Base-by-base conservation (phyloP, 495 filamentous ascomycete genomes). In the Letharia lupina region DNA sequence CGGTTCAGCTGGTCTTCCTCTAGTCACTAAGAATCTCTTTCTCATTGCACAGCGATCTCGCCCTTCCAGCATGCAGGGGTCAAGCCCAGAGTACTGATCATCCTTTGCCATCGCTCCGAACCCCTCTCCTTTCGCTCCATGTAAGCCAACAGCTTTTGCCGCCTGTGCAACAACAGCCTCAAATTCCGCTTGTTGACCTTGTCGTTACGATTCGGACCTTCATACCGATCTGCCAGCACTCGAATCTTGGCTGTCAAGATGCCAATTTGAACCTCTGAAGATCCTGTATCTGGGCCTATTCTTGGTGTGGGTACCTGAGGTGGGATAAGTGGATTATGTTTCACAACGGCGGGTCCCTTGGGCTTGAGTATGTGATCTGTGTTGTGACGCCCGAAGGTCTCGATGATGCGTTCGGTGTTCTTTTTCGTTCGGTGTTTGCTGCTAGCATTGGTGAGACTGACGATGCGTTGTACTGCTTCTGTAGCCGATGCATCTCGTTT, bases 181-280 rank as follows among this genome's bases (percentile, higher is more conserved):
- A 99, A 71, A 79, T 94, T 96, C 69, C 92, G 83, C 82, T 94
- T 96, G 77, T 96, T 97, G 70, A 91, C 84, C 80, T 94, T 97
- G 73, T 99, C 94, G 65, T 80, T 86, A 70, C 86, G 80, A 60
- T 79, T 80, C 61, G 74, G 71, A 6, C 73, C 76, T 62, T 90
- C 72, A 33, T 82, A 72, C 61, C 83, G 80, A 67, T 86, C 79
- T 42, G 88, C 85, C 60, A 98, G 75, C 54, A 89, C 88, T 62
- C 90, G 77, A 71, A 99, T 99, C 81, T 97, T 97, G 59, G 90
- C 83, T 12, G 94, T 99, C 74, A 99, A 77, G 69, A 99, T 94
- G n/a, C 91, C 93, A 68, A 93, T 91, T 80, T 99, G 94, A 57
- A 99, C 94, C 77, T 99, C 94, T 28, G 89, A 87, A 63, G 89